Evolutionary conservation across 306 rosid species (phyloP).

Genomic region (Inga leiocalycina): DNA sequence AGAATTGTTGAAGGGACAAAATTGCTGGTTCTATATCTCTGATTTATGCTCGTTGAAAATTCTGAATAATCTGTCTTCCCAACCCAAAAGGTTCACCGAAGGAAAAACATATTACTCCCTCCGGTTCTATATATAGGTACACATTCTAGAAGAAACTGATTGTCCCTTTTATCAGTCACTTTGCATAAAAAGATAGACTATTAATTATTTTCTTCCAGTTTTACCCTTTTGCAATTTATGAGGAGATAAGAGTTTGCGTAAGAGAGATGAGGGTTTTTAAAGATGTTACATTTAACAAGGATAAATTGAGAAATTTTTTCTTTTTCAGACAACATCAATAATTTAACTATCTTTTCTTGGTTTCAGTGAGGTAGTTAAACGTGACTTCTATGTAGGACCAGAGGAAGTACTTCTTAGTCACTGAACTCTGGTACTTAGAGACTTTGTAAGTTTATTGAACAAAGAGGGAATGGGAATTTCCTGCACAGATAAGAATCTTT

Average conservation of each 20-base stretch:
- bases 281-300: not conserved
- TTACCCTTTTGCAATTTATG: not conserved
- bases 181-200: not conserved
- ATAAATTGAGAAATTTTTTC: not conserved
- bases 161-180: not conserved
- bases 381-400: not conserved
- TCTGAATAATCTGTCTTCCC: conserved; percentile 16
- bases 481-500: not conserved
- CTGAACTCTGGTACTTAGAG: conserved; percentile 10
- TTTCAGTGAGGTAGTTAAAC: not conserved
- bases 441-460: not conserved
- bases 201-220: not conserved
- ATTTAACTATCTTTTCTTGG: not conserved
- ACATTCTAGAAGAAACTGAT: not conserved
- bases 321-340: not conserved
- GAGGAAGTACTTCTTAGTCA: not conserved
- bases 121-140: not conserved
- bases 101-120: not conserved
- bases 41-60: conserved; percentile 16
- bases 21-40: not conserved
- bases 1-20: not conserved
- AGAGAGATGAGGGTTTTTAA: not conserved
- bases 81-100: not conserved
- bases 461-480: conserved; percentile 2
- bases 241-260: not conserved